Conservation (phyloP, 768 basidiomycete genomes). For the Myochromella boudieri region DNA sequence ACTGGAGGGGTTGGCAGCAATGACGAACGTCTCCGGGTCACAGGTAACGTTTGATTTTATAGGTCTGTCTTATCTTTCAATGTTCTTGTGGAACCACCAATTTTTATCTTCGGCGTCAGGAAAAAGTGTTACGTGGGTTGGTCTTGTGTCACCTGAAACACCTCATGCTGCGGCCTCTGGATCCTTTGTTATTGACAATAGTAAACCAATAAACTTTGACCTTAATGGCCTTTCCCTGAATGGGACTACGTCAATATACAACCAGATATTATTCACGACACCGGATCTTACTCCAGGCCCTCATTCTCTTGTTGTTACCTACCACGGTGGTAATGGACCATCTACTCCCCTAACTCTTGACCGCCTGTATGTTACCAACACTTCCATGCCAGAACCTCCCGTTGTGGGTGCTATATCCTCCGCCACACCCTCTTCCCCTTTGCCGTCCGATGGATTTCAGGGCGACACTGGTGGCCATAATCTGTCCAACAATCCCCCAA, state of each 20-base stretch:
- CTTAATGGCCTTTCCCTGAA: background rate
- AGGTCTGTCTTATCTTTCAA: constrained; percentile 1
- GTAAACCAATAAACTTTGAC: background rate
- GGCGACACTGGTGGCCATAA: too few relatives aligned
- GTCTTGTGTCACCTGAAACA: background rate
- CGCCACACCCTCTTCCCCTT: too few relatives aligned
- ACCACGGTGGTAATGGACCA: constrained; percentile 1
- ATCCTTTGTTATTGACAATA: background rate
- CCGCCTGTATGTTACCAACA: constrained; percentile 4
- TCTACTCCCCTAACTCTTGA: constrained; percentile 8
- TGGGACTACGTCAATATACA: background rate
- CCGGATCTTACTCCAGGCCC: background rate
- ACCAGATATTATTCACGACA: constrained; percentile 5
- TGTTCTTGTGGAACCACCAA: background rate
- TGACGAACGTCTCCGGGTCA: constrained; percentile 5
- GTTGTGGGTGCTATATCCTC: too few relatives aligned
- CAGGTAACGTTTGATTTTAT: constrained; percentile 5
- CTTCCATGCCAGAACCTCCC: too few relatives aligned
- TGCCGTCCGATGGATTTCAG: too few relatives aligned
- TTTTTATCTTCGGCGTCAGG: constrained; percentile 2
- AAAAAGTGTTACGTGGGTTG: constrained; percentile 10
- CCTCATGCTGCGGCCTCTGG: background rate
- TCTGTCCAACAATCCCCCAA: too few relatives aligned
- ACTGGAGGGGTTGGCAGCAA: constrained; percentile 4
- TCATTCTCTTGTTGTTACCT: constrained; percentile 9